These are phyloP conservation scores for Lentinus tigrinus DNA, from an alignment of 768 basidiomycete species.

Conservation along the genomic window DNA sequence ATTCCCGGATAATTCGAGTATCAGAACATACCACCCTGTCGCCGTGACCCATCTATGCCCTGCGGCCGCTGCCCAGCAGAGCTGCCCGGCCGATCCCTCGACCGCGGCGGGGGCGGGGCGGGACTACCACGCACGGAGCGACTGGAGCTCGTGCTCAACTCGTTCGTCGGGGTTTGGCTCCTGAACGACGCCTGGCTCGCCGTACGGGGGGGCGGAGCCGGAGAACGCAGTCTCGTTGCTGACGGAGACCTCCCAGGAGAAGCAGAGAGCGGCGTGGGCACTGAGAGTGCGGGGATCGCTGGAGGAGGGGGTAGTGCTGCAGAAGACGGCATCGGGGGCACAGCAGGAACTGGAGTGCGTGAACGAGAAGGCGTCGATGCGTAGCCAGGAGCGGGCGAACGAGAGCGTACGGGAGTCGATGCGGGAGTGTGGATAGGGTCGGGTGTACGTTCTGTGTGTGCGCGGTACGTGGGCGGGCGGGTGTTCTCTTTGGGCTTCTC, in stretches of 20 bases:
- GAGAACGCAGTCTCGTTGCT: conserved; percentile 2
- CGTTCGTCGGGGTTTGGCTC: conserved; percentile 15
- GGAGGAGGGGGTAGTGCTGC: conserved; percentile 10
- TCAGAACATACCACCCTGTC: conserved; percentile 62
- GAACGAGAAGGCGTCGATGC: conserved; percentile 15
- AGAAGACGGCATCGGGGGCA: conserved; percentile 14
- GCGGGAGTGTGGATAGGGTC: conserved; percentile 31
- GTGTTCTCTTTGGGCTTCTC: conserved; percentile 43
- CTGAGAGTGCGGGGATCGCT: conserved; percentile 13
- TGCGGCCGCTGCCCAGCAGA: conserved; percentile 45
- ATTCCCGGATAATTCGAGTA: no score
- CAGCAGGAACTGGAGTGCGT: conserved; percentile 16
- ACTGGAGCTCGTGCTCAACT: conserved; percentile 1
- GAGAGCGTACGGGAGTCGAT: conserved; percentile 21
- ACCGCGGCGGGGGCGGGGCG: conserved; percentile 60
- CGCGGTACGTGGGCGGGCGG: conserved; percentile 29
- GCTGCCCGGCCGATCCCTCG: conserved; percentile 65
- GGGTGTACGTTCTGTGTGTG: conserved; percentile 31
- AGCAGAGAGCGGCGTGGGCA: conserved; percentile 14
- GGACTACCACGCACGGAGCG: conserved; percentile 33
- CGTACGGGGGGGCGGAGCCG: conserved; percentile 7
- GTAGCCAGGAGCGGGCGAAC: conserved; percentile 18
- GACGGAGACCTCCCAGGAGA: conserved; percentile 14
- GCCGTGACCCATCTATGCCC: conserved; percentile 50
- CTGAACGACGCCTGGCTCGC: conserved; percentile 13